A percentile compares a stretch with the other conserved stretches of the same genome.
Evolutionary conservation across 1,139 yeast species (phyloP).

Genomic region (Pichia sp.): DNA sequence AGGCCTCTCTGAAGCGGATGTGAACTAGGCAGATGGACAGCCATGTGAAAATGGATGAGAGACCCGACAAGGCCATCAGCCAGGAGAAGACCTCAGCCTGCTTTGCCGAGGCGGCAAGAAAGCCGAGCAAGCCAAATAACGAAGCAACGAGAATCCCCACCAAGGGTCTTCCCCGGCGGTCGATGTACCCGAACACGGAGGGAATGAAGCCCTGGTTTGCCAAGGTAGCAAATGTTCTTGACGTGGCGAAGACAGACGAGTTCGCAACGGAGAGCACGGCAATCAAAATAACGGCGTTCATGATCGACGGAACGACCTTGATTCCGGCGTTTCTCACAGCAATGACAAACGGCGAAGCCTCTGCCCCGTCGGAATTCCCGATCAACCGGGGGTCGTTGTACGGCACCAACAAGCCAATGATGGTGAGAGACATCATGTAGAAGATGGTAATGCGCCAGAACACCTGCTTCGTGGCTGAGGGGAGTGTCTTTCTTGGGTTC

Average conservation of each 20-base stretch:
- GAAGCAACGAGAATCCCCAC: constrained; percentile 54
- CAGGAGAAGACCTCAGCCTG: constrained; percentile 63
- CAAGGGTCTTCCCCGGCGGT: constrained; percentile 65
- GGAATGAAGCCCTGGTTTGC: constrained; percentile 82
- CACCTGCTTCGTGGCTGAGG: constrained; percentile 69
- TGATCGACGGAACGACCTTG: constrained; percentile 54
- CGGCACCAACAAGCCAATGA: constrained; percentile 64
- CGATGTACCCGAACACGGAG: constrained; percentile 60
- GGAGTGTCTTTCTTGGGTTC: constrained; percentile 48
- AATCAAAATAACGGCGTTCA: constrained; percentile 63
- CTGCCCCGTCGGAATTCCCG: constrained; percentile 43
- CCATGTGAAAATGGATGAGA: constrained; percentile 85
- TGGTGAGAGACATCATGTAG: constrained; percentile 44
- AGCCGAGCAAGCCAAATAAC: constrained; percentile 59
- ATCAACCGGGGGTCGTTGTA: constrained; percentile 47
- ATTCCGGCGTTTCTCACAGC: constrained; percentile 57
- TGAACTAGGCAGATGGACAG: constrained; percentile 67
- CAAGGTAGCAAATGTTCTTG: constrained; percentile 72
- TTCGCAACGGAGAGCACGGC: constrained; percentile 68
- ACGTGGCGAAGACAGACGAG: constrained; percentile 67
- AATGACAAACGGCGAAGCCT: constrained; percentile 69
- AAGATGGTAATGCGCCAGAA: constrained; percentile 67
- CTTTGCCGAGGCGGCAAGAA: constrained; percentile 56
- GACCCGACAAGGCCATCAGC: constrained; percentile 79
- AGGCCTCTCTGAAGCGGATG: constrained; percentile 69